Conservation (phyloP, 768 basidiomycete genomes). For the Tricholoma terreum region DNA sequence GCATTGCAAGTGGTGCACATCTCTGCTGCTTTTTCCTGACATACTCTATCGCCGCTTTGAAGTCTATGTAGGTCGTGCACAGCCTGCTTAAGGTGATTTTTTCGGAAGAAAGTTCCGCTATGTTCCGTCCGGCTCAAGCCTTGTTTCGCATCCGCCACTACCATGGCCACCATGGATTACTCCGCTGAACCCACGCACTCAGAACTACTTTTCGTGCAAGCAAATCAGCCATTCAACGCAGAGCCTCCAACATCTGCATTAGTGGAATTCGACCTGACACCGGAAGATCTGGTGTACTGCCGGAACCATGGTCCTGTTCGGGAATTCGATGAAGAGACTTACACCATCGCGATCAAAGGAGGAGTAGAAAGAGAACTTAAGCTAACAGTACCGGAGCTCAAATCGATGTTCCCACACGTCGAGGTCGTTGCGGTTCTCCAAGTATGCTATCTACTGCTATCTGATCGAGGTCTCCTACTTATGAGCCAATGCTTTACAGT, state of each 20-base stretch:
- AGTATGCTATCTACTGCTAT: constrained; percentile 30
- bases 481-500: constrained; percentile 30
- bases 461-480: neutral
- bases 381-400: constrained; percentile 39
- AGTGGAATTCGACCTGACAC: constrained; percentile 58
- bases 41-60: too few relatives aligned
- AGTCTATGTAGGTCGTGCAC: too few relatives aligned
- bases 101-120: too few relatives aligned
- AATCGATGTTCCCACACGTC: constrained; percentile 34
- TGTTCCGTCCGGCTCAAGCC: neutral
- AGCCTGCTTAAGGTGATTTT: too few relatives aligned
- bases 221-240: constrained; percentile 60
- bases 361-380: constrained; percentile 28
- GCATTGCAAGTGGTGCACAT: too few relatives aligned
- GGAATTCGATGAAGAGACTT: constrained; percentile 45
- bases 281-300: constrained; percentile 62
- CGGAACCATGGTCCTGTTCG: constrained; percentile 68
- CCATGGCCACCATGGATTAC: constrained; percentile 47
- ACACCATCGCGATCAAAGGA: constrained; percentile 38
- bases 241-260: constrained; percentile 58
- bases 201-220: constrained; percentile 42
- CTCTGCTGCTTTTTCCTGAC: too few relatives aligned
- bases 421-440: constrained; percentile 55
- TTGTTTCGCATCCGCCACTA: constrained; percentile 14
- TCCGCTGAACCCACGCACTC: constrained; percentile 49